Evolutionary conservation across 2,329 filamentous ascomycete genomes (phyloP), one percentile per base, ranked within the genome.

Genomic region (Botrytis byssoidea): DNA sequence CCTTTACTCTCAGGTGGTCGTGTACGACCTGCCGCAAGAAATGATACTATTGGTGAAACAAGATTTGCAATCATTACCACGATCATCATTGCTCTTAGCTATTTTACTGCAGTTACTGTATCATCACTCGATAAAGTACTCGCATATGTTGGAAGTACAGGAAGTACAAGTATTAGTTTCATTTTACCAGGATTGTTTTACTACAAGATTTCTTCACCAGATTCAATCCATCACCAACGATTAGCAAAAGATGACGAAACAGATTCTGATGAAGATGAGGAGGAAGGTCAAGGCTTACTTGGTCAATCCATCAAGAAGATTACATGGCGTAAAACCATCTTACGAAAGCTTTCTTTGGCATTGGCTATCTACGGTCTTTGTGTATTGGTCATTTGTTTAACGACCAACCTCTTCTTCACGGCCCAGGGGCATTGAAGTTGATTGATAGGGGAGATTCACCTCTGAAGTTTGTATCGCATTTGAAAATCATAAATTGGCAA

Each of bases 151-250:
- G 96, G 96, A 55, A 94, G 92, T 78, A 99, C 96, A 0, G 96
- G 96, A 71, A 95, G 92, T 70, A 99, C 96, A 0, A 94, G 93
- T 75, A 99, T 99, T 79, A 97, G 93, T 75, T 99, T 99, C 82
- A 98, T 99, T 77, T 87, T 99, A 0, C 96, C 96, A 0, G 96
- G 96, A 0, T 84, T 99, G 6, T 99, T 99, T 83, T 99, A 98
- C 83, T 99, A 98, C 85, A 98, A 98, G 83, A 98, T 99, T 74
- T 97, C 94, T 20, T 90, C 93, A 37, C 96, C 96, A 0, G 92
- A 97, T 72, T 95, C 93, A 63, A 88, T 91, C 42, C 90, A 95
- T 76, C 94, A 98, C 79, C 95, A 97, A 81, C 89, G 92, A 22
- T 85, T 98, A 16, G 85, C 94, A 76, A 98, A 98, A 82, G 94